Evolutionary conservation across 2,329 filamentous ascomycete species (phyloP), one percentile per base, ranked within the genome.

Genomic region (Rachicladosporium sp.): DNA sequence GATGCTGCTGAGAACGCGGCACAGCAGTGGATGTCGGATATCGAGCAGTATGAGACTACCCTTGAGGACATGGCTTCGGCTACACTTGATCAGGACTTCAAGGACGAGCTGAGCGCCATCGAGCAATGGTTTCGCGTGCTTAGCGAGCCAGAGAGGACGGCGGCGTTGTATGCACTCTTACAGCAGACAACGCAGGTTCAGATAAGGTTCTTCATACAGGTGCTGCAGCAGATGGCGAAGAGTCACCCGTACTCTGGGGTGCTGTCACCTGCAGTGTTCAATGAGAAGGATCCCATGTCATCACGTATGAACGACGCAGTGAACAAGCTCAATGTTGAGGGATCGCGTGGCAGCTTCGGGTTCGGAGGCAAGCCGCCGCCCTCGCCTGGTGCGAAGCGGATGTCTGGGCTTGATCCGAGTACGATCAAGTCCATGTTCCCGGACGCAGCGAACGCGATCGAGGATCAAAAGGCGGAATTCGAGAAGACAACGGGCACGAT

Each of bases 401-500:
- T 93, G 60, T 96, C 91, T 34, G 87, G 82, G n/a, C 77, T 98
- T 41, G 89, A 96, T 58, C 74, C 85, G 4, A 86, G 81, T 27
- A 93, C 86, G 15, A 95, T 98, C 64, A 94, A 94, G 63, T 87
- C 86, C 54, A 96, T 98, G 91, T 98, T 98, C 61, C 91, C 91
- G 5, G 91, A 98, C 67, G 91, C 91, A 33, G 91, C 91, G 10
- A 89, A 89, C 32, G 91, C 91, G n/a, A 96, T 98, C 60, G 89
- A 89, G 19, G 93, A 91, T 45, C 89, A 98, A 63, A 95, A 95
- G 68, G 89, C 88, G 43, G 93, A 95, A 60, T 96, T 93, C 58
- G 93, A 88, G 11, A 88, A 95, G 61, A 84, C 93, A 59, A 94
- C 88, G 3, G 91, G 89, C 43, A 86, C 88, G 48, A 80, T 81